Evolutionary conservation across 1,284 basidiomycete species (phyloP), one percentile per base, ranked within the genome.

Genomic region (Moesziomyces aphidis): DNA sequence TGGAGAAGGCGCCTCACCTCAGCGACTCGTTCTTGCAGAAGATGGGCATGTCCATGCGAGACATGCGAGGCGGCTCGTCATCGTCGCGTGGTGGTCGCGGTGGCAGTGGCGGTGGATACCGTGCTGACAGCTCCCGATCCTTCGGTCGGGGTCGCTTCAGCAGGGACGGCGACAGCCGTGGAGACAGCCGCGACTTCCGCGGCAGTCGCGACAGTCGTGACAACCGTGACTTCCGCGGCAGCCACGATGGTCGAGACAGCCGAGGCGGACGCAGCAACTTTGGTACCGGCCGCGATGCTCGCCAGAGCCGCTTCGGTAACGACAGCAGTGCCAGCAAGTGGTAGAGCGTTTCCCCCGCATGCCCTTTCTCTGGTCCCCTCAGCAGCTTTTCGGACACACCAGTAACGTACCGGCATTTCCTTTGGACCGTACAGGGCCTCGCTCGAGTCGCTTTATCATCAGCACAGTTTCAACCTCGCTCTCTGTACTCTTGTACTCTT

Each of bases 101-200:
- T 21, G 15, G 39, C 19, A 45, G 28, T 17, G 48, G 65, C 17
- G 61, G 73, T 7, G 24, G 52, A 17, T 54, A 52, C 21, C 39
- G 55, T 19, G 48, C 55, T 17, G 57, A 61, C 26, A 56, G 60
- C 13, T 39, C 52, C 21, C 62, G 62, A 21, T 62, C 65, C 2
- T 45, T 58, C n/a, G 64, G 73, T 11, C 70, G 74, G 21, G 74
- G 74, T 10, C 65, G 74, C 15, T 73, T 61, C 57, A 68, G 58
- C 64, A 63, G 50, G 50, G 70, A 73, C 50, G 31, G 47, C 19
- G 39, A 42, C 39, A 42, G 39, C 17, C 39, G 39, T 17, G 39
- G 39, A 34, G 31, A 34, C 31, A 13, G 31, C 11, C 31, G 31
- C 31, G 31, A 34, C 31, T 34, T 34, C 31, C 31, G 39, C 39